Conservation (phyloP, 2,329 filamentous ascomycete species). For the Colletotrichum musae region DNA sequence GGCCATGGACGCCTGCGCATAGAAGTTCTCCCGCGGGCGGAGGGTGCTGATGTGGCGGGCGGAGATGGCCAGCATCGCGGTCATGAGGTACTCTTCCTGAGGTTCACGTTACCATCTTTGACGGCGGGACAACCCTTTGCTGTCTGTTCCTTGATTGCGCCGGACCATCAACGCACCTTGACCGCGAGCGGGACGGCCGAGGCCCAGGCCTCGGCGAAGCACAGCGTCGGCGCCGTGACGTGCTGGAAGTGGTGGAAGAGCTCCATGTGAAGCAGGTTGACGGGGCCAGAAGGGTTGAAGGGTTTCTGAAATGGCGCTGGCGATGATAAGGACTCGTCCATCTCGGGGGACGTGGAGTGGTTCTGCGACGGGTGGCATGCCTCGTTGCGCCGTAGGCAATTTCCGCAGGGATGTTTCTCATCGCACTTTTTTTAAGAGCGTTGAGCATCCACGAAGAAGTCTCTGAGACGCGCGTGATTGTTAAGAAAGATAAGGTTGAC, state of each 20-base stretch:
- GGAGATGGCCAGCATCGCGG: constrained; percentile 44
- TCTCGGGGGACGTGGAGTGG: constrained; percentile 21
- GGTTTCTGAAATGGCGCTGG: not conserved
- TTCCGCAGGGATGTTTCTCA: constrained; percentile 46
- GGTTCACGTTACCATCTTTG: not conserved
- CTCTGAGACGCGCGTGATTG: no score
- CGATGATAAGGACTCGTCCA: not conserved
- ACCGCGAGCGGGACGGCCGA: constrained; percentile 47
- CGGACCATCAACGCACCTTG: constrained; percentile 40
- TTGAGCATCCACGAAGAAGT: not conserved
- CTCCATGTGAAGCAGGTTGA: constrained; percentile 51
- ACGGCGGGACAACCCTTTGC: not conserved
- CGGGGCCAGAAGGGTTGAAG: constrained; percentile 8
- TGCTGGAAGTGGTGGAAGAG: constrained; percentile 50
- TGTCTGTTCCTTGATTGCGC: not conserved
- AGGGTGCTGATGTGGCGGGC: constrained; percentile 44
- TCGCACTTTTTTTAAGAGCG: constrained; percentile 45
- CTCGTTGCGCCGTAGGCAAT: constrained; percentile 47
- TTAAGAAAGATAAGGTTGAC: not conserved
- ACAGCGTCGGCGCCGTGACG: constrained; percentile 45
- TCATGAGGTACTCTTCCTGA: constrained; percentile 48
- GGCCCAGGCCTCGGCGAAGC: constrained; percentile 48
- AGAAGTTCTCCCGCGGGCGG: constrained; percentile 34
- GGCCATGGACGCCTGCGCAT: constrained; percentile 43
- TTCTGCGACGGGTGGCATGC: constrained; percentile 7